Base-by-base conservation (phyloP, 2,329 filamentous ascomycete species). In the Diplodia scrobiculata region DNA sequence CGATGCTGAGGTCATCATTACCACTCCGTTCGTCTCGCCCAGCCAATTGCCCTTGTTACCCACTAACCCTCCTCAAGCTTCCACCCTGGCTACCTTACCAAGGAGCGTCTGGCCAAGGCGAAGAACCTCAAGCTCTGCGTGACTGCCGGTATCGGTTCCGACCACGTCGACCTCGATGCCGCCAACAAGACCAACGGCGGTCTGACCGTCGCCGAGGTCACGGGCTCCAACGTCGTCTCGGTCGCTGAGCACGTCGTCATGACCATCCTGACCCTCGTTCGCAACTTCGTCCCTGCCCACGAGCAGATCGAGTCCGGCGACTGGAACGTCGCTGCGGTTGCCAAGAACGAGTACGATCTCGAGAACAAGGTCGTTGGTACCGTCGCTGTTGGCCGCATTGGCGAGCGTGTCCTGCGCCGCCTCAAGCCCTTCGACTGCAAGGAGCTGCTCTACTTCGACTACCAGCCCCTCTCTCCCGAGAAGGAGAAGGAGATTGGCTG, bases 351-450 rank as follows among this genome's bases (percentile, higher is more conserved):
- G 85, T 99, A 89, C 79, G 95, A 99, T 77, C 89, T 99, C 66
- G 95, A 98, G 87, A 85, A 86, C 85, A 99, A 99, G 88, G 91
- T 96, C 58, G 95, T 99, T 73, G 95, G 95, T 75, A 99, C 95
- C 77, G 95, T 99, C 67, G 95, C 91, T 75, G 93, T 98, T 69
- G 95, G 95, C 79, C 92, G 95, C 79, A 99, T 99, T 75, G 95
- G 95, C 75, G 93, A 98, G 88, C 93, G 95, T 82, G 95, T 99
- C 67, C 88, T 99, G 73, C 91, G 94, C 80, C 89, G 95, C 72
- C 89, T 99, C 75, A 96, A 96, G 88, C 84, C 93, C 72, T 99
- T 99, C 78, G 94, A 97, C 85, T 99, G 95, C 91, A 97, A 97
- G 89, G 94, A 98, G 86, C 87, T 99, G 60, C 87, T 98, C 70